Conservation (phyloP, 23 red algal species). For the Agarophyton chilense region DNA sequence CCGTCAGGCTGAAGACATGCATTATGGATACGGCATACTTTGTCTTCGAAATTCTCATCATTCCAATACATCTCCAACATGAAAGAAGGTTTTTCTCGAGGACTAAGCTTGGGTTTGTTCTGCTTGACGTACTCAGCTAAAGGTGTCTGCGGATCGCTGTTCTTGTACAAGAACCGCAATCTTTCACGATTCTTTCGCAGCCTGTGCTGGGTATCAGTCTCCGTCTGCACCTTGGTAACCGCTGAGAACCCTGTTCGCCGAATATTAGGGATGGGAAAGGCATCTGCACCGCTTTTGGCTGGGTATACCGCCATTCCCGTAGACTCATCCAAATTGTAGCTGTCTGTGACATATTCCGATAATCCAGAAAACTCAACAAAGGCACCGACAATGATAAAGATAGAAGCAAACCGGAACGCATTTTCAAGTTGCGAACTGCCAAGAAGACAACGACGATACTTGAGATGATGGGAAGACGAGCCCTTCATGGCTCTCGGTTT, state of each 20-base stretch:
- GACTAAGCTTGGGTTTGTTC: neutral
- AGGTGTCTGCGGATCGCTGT: conserved; percentile 16
- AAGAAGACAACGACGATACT: conserved; percentile 16
- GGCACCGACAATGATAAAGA: conserved; percentile 49
- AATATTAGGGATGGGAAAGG: neutral
- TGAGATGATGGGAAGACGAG: conserved; percentile 48
- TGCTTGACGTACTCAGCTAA: neutral
- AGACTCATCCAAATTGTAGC: conserved; percentile 12
- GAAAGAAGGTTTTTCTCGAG: conserved; percentile 14
- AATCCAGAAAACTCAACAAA: conserved; percentile 61
- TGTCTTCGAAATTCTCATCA: conserved; percentile 53
- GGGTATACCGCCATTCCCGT: neutral
- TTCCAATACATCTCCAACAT: conserved; percentile 55
- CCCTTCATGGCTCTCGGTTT: neutral
- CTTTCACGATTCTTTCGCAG: neutral
- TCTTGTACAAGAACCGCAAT: conserved; percentile 24
- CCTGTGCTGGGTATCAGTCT: neutral
- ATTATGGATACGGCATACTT: conserved; percentile 65
- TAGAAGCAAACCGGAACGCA: conserved; percentile 36
- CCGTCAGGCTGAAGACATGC: conserved; percentile 51
- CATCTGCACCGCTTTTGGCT: neutral
- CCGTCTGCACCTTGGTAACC: neutral
- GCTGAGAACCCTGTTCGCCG: neutral
- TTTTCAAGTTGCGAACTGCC: conserved; percentile 31
- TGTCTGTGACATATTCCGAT: conserved; percentile 33